phyloP scores from a whole-genome alignment of 495 filamentous ascomycete genomes.

The Penicillium arizonense region DNA sequence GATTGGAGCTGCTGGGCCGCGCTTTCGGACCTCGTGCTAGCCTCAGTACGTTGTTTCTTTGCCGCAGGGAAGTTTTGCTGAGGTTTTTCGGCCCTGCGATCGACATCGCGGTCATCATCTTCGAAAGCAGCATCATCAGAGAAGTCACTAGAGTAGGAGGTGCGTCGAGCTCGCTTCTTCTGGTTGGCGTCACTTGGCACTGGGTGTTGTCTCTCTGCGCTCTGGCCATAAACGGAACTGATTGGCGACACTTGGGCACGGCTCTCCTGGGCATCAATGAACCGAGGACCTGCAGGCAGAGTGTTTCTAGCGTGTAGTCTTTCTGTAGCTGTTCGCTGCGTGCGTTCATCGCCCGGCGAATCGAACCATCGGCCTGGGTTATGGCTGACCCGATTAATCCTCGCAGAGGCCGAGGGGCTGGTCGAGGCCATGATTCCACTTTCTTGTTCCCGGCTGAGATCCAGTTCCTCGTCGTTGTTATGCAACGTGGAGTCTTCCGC shows the following conservation, averaged over 20 bases:
- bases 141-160: not conserved
- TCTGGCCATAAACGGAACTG: not conserved
- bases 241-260: conserved; percentile 1
- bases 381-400: conserved; percentile 21
- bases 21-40: not conserved
- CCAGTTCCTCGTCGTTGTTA: conserved; percentile 11
- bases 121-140: not conserved
- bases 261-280: not conserved
- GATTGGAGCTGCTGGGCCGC: not conserved
- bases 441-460: not conserved
- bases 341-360: not conserved
- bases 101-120: not conserved
- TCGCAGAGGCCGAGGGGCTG: conserved; percentile 19
- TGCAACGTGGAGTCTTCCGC: conserved; percentile 12
- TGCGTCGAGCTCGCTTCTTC: not conserved
- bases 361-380: conserved; percentile 9
- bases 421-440: conserved; percentile 11
- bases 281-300: not conserved
- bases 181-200: not conserved
- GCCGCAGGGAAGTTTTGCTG: not conserved
- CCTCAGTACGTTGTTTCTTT: not conserved
- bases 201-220: not conserved
- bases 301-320: not conserved
- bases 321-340: not conserved
- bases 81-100: not conserved